Evolutionary conservation across 2,329 filamentous ascomycete species (phyloP).

Genomic region (Phialemonium atrogriseum): DNA sequence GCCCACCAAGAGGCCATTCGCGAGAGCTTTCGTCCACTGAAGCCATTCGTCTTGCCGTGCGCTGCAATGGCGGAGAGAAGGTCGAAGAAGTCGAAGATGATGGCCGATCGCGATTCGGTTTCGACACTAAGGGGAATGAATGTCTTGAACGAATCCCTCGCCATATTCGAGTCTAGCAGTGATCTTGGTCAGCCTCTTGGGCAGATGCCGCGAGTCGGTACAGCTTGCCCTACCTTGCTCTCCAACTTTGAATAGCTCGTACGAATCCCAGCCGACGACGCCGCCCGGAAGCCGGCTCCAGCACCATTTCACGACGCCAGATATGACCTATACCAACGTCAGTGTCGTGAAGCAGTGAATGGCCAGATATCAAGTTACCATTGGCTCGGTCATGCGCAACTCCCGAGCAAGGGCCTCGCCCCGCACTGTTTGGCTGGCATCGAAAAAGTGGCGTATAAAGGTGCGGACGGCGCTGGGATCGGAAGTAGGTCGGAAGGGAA

Average conservation of each 20-base stretch:
- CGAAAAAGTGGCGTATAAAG: conserved; percentile 90
- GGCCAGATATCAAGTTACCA: conserved; percentile 55
- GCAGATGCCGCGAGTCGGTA: no score
- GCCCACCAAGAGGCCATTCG: conserved; percentile 98
- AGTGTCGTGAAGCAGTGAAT: conserved; percentile 12
- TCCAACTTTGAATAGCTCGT: conserved; percentile 90
- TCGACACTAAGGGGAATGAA: conserved; percentile 94
- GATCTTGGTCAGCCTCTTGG: no score
- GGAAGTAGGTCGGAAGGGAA: conserved; percentile 89
- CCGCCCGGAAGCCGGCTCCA: conserved; percentile 89
- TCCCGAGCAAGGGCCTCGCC: conserved; percentile 74
- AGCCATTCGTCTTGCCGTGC: conserved; percentile 85
- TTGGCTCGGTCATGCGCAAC: conserved; percentile 83
- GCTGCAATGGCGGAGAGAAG: conserved; percentile 84
- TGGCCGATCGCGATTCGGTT: conserved; percentile 72
- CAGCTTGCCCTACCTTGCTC: conserved; percentile 72
- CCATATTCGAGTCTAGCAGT: conserved; percentile 78
- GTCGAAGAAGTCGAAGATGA: conserved; percentile 96
- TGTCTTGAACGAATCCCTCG: conserved; percentile 87
- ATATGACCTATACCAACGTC: conserved; percentile 60
- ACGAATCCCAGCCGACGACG: conserved; percentile 93
- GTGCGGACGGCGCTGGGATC: conserved; percentile 87
- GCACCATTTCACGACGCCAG: conserved; percentile 95
- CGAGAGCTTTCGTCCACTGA: conserved; percentile 88
- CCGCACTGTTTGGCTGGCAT: conserved; percentile 51